Evolutionary conservation across 2,329 filamentous ascomycete species (phyloP).

Genomic region (Chrysoporthe austroafricana): DNA sequence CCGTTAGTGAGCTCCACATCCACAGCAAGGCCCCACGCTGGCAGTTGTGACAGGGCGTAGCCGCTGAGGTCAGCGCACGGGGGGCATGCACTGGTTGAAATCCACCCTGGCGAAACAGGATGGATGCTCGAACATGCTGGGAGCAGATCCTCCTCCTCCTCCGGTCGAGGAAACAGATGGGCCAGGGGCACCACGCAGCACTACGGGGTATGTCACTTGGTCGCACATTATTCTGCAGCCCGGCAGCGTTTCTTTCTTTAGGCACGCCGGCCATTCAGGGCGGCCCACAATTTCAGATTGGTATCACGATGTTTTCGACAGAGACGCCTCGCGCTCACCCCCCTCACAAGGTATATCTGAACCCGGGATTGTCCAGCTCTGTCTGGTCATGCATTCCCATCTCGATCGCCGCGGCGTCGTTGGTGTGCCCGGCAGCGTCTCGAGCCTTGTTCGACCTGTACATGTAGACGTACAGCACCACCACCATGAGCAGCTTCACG

Average conservation of each 20-base stretch:
- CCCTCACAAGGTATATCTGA: constrained; percentile 34
- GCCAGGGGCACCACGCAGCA: no score
- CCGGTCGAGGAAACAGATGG: no score
- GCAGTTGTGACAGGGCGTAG: neutral
- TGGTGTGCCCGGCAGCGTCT: constrained; percentile 34
- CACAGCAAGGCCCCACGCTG: neutral
- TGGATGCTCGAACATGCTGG: no score
- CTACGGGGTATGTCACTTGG: no score
- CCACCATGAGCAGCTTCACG: constrained; percentile 35
- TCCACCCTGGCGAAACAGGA: no score
- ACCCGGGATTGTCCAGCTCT: constrained; percentile 39
- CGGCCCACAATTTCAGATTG: neutral
- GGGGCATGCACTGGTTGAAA: no score
- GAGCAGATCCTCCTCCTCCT: no score
- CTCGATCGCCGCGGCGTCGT: constrained; percentile 37
- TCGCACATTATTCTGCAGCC: no score
- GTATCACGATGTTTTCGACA: neutral
- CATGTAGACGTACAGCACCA: constrained; percentile 38
- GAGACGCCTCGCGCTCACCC: neutral
- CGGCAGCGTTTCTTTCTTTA: neutral
- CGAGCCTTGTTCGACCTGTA: constrained; percentile 35
- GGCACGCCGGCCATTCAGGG: neutral
- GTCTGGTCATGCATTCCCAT: constrained; percentile 39
- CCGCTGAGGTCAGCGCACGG: neutral
- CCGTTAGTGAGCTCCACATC: neutral